Evolutionary conservation across 495 filamentous ascomycete genomes (phyloP), one percentile per base, ranked within the genome.

Genomic region (Penicillium riverlandense): DNA sequence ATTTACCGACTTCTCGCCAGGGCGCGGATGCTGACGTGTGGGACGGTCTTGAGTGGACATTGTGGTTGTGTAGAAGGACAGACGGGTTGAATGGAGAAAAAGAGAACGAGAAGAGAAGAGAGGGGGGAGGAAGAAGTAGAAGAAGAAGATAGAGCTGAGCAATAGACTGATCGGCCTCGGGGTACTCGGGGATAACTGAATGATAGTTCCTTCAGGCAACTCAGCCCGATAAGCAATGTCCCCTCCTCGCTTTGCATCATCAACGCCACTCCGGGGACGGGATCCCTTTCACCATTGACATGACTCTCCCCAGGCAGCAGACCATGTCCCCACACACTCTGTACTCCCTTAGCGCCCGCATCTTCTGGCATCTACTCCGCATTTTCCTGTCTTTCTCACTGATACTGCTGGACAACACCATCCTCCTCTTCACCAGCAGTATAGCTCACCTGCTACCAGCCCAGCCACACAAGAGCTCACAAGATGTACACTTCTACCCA

Each of bases 341-440:
- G 2, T 47, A 4, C 22, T 22, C 22, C 22, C 22, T 22, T 4
- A 6, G 22, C 22, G 31, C 50, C 7, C 50, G 43, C 1, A 31
- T 58, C 1, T 49, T 64, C 28, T 45, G 54, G 49, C 66, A 57
- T 43, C 30, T 67, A 2, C 39, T 66, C n/a, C 57, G 58, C 1
- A 57, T 70, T 29, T 40, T 35, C 8, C 38, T 65, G 10, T 62
- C 65, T 0, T 48, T 82, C 13, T 15, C 78, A 3, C 57, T 79
- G 37, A 61, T 86, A 5, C 82, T 79, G 1, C 36, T 80, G 29
- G 62, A 73, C 29, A 83, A 73, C 8, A 49, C 60, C 29, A 47
- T 84, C 37, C 58, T 83, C 10, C 30, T 74, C 15, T 35, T 56
- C 16, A 66, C 63, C 29, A 36, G 48, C 0, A 42, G 51, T 30